Evolutionary conservation across 345 rosid species (phyloP).

Genomic region (Citrus trifoliata): DNA sequence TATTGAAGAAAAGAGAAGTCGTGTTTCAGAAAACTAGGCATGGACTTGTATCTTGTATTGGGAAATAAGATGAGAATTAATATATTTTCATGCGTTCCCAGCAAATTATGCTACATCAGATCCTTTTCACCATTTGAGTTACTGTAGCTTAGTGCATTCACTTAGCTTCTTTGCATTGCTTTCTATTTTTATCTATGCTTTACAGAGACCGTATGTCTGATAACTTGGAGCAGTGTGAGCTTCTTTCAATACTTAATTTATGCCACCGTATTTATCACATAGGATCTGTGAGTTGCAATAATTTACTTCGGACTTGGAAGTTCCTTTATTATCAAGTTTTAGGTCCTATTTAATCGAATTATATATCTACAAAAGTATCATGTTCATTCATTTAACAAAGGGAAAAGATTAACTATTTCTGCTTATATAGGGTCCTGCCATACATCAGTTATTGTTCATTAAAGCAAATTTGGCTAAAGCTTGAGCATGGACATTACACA

Average conservation of each 20-base stretch:
- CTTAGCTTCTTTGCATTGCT: not conserved
- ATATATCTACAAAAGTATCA: not conserved
- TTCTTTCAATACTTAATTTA: not conserved
- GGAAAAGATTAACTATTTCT: too few relatives aligned
- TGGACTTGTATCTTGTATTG: not conserved
- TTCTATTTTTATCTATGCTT: not conserved
- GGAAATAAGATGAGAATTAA: not conserved
- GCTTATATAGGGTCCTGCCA: too few relatives aligned
- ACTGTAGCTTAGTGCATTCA: not conserved
- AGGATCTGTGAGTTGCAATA: not conserved
- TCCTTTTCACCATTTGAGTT: not conserved
- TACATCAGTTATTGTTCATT: too few relatives aligned
- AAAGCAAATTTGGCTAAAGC: too few relatives aligned
- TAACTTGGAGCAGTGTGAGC: not conserved
- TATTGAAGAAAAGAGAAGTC: constrained; percentile 72
- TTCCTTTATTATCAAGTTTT: not conserved
- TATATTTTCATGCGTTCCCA: not conserved
- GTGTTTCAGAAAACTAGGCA: constrained; percentile 11
- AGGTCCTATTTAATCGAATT: not conserved
- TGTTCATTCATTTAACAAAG: too few relatives aligned
- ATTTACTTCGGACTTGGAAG: not conserved
- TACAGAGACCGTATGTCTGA: not conserved
- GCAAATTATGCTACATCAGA: not conserved
- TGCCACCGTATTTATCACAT: not conserved
- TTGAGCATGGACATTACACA: too few relatives aligned